Percentiles rank a stretch among this genome's conserved stretches.
Evolutionary conservation across 2,329 filamentous ascomycete genomes (phyloP).

Genomic region (Alternaria tenuissima): DNA sequence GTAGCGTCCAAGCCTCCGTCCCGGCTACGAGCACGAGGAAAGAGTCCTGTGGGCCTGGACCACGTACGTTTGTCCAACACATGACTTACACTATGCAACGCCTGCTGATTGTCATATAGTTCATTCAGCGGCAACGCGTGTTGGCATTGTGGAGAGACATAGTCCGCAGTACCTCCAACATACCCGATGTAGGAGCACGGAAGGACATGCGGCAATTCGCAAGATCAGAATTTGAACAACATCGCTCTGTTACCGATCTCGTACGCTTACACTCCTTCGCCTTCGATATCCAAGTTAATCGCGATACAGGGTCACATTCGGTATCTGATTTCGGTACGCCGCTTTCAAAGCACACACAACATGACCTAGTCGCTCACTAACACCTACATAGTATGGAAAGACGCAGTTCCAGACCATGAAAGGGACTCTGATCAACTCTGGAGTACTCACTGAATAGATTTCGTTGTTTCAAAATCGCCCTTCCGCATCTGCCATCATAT

Average conservation of each 20-base stretch:
- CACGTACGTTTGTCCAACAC: slow-evolving; percentile 29
- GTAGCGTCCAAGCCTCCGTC: slow-evolving; percentile 40
- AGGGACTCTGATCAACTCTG: slow-evolving; percentile 45
- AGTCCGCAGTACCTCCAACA: slow-evolving; percentile 51
- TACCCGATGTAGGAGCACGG: slow-evolving; percentile 39
- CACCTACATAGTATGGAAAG: slow-evolving; percentile 52
- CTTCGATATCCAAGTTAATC: slow-evolving; percentile 8
- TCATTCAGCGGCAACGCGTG: slow-evolving; percentile 59
- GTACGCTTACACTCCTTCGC: slow-evolving; percentile 37
- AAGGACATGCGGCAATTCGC: slow-evolving; percentile 59
- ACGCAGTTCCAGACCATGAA: slow-evolving; percentile 61
- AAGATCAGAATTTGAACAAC: slow-evolving; percentile 58
- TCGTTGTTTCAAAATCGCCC: neutral
- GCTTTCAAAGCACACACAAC: neutral
- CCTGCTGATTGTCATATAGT: slow-evolving; percentile 46
- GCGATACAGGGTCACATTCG: slow-evolving; percentile 55
- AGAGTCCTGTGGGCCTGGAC: slow-evolving; percentile 44
- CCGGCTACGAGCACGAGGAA: slow-evolving; percentile 42
- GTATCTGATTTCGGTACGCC: slow-evolving; percentile 57
- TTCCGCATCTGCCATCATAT: slow-evolving; percentile 6
- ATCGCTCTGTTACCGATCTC: slow-evolving; percentile 57
- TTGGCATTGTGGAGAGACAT: slow-evolving; percentile 59
- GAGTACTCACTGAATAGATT: slow-evolving; percentile 35
- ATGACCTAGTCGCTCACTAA: slow-evolving; percentile 5
- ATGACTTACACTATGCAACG: neutral